Evolutionary conservation across 441 rosid species (phyloP).

Genomic region (Omphalea diandra): DNA sequence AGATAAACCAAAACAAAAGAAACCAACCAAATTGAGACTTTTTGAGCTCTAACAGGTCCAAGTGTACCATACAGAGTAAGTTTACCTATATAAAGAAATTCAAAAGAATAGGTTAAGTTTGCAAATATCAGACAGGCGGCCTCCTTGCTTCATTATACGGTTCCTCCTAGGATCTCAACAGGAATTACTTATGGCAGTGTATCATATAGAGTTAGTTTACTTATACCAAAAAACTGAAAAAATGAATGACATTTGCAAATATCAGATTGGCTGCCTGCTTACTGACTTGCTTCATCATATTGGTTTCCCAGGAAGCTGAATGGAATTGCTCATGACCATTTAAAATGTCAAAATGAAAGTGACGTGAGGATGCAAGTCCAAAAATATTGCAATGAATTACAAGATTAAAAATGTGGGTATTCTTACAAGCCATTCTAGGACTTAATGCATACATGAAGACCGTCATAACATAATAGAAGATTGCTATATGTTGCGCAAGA

Average conservation of each 20-base stretch:
- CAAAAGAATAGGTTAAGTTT: not conserved
- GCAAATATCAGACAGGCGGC: not conserved
- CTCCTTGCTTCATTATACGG: not conserved
- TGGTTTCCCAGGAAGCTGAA: not conserved
- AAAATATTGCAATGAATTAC: not conserved
- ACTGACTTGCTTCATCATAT: not conserved
- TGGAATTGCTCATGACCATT: not conserved
- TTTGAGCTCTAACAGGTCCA: not conserved
- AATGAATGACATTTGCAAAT: not conserved
- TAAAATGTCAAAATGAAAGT: not conserved
- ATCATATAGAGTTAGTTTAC: not conserved
- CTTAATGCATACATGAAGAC: constrained; percentile 78
- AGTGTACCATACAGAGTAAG: not conserved
- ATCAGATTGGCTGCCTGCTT: not conserved
- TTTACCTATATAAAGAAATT: not conserved
- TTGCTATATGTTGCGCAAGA: constrained; percentile 77
- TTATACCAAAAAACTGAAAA: not conserved
- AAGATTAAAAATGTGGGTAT: not conserved
- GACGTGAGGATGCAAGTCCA: not conserved
- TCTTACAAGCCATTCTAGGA: constrained; percentile 99
- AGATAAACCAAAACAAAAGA: not conserved
- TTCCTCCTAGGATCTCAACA: not conserved
- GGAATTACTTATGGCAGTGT: not conserved
- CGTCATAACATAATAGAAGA: constrained; percentile 83
- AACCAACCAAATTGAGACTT: not conserved